phyloP scores from a whole-genome alignment of 2,329 filamentous ascomycete species.

The Aureobasidium namibiae region DNA sequence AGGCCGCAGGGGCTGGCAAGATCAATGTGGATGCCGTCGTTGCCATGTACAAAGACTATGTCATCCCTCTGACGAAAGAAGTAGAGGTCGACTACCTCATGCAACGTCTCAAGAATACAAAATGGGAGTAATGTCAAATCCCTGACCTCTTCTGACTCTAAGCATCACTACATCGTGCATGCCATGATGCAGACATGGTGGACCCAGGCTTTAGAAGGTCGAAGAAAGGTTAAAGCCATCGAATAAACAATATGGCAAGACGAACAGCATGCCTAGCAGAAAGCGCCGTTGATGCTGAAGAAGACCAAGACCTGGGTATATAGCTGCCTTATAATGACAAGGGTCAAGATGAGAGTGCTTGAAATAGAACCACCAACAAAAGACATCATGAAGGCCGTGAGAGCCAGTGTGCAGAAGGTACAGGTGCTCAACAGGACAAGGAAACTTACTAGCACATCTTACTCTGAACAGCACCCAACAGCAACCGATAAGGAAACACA shows the following conservation, averaged over 20 bases:
- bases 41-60: slow-evolving; percentile 71
- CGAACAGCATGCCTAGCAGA: too few relatives aligned
- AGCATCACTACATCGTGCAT: background rate
- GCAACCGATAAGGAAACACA: background rate
- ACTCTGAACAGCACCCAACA: background rate
- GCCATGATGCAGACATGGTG: too few relatives aligned
- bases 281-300: too few relatives aligned
- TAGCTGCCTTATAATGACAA: too few relatives aligned
- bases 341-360: too few relatives aligned
- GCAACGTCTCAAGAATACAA: slow-evolving; percentile 63
- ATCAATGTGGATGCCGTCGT: slow-evolving; percentile 90
- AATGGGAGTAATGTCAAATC: slow-evolving; percentile 35
- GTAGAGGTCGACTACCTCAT: slow-evolving; percentile 98
- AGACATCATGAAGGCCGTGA: too few relatives aligned
- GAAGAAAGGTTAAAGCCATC: too few relatives aligned
- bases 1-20: slow-evolving; percentile 55
- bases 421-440: background rate
- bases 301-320: too few relatives aligned
- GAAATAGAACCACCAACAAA: too few relatives aligned
- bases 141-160: background rate
- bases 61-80: slow-evolving; percentile 95
- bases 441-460: background rate
- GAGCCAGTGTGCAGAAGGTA: too few relatives aligned
- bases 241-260: too few relatives aligned
- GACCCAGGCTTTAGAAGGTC: too few relatives aligned